phyloP scores from a whole-genome alignment of 495 filamentous ascomycete genomes.

The Arthonia radiata region DNA sequence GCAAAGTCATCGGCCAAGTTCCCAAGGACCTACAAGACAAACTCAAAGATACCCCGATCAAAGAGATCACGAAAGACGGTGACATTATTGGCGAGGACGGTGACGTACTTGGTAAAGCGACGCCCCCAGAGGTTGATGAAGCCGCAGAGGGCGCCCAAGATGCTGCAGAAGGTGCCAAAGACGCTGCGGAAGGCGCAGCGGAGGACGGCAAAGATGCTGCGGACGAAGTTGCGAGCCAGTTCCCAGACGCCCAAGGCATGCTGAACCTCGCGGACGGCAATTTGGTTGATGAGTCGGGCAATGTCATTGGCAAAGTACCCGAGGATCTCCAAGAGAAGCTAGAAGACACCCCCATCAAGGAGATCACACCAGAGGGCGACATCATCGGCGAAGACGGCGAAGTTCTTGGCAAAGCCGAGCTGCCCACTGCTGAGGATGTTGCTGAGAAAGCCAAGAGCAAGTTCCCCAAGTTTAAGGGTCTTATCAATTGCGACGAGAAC shows the following conservation, averaged over 20 bases:
- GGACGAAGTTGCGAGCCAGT: conserved; percentile 26
- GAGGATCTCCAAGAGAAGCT: conserved; percentile 41
- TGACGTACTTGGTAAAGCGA: conserved; percentile 16
- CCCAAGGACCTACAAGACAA: no score
- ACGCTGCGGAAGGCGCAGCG: conserved; percentile 10
- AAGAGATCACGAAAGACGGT: conserved; percentile 22
- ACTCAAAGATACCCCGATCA: no score
- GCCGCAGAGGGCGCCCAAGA: conserved; percentile 10
- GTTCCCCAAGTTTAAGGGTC: conserved; percentile 21
- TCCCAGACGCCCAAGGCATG: no score
- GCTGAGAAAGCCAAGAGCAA: conserved; percentile 21
- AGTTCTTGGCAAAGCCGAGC: conserved; percentile 34
- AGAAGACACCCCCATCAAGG: conserved; percentile 32
- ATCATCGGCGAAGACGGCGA: conserved; percentile 37
- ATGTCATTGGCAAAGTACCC: conserved; percentile 28
- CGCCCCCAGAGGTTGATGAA: conserved; percentile 9
- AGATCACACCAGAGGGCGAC: conserved; percentile 33
- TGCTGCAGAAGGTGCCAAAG: conserved; percentile 16
- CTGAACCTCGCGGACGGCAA: no score
- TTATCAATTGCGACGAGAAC: no score
- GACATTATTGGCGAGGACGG: conserved; percentile 23
- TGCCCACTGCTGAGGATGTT: conserved; percentile 25
- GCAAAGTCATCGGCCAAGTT: no score
- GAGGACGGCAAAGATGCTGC: conserved; percentile 13
- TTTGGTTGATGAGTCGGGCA: conserved; percentile 30